phyloP scores from a whole-genome alignment of 768 basidiomycete species.

The Phylloporus scabripes region DNA sequence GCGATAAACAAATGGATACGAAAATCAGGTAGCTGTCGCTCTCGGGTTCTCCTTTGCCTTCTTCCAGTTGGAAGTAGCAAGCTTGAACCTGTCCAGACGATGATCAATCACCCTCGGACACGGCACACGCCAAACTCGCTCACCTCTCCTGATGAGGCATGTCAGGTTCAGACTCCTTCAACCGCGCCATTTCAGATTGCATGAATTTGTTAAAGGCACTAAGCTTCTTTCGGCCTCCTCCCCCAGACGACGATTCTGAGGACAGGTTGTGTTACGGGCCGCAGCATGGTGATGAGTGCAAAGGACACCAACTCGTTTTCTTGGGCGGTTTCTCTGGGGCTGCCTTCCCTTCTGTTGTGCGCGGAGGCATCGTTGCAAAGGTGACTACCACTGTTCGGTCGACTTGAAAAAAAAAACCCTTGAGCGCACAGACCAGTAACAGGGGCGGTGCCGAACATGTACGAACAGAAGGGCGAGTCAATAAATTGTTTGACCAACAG shows the following conservation, averaged over 20 bases:
- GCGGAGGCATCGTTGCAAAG: constrained; percentile 38
- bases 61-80: constrained; percentile 76
- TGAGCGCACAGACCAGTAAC: constrained; percentile 27
- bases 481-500: constrained; percentile 8
- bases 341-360: constrained; percentile 34
- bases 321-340: constrained; percentile 45
- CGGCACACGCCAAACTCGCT: constrained; percentile 2
- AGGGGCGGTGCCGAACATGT: constrained; percentile 23
- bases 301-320: constrained; percentile 44
- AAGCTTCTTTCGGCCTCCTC: constrained; percentile 53
- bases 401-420: constrained; percentile 11
- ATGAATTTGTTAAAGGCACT: constrained; percentile 77
- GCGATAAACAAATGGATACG: constrained; percentile 5
- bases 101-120: not conserved
- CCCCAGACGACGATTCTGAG: constrained; percentile 50
- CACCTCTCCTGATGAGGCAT: constrained; percentile 72
- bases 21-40: constrained; percentile 23
- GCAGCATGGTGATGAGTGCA: constrained; percentile 10
- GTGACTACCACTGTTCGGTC: constrained; percentile 4
- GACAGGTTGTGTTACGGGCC: constrained; percentile 10
- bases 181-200: constrained; percentile 73
- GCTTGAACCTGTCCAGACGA: constrained; percentile 50
- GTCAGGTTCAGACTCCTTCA: constrained; percentile 71
- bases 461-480: constrained; percentile 2
- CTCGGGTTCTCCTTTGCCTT: constrained; percentile 64